phyloP scores from a whole-genome alignment of 2,329 filamentous ascomycete species.

The Stagonosporopsis vannaccii region DNA sequence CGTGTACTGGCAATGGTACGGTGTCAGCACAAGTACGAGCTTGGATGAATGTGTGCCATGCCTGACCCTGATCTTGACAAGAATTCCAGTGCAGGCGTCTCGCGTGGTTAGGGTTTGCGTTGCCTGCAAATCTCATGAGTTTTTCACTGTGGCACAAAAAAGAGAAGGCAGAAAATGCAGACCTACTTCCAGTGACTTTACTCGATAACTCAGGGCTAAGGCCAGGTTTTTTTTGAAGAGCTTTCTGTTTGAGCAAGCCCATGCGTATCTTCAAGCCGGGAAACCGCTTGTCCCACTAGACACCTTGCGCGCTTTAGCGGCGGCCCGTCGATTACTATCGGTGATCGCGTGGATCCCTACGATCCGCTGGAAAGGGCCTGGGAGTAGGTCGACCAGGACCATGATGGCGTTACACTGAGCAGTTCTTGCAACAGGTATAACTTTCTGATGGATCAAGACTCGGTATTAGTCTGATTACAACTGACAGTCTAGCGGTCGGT shows the following conservation, averaged over 20 bases:
- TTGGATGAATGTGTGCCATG: background rate
- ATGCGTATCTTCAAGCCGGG: background rate
- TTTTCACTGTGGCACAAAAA: background rate
- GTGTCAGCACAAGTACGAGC: background rate
- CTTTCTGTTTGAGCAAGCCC: background rate
- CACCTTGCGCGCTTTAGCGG: background rate
- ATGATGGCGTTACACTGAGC: background rate
- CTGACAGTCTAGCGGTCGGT: background rate
- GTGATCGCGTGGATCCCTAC: background rate
- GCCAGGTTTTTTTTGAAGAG: conserved; percentile 6
- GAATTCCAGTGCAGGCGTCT: background rate
- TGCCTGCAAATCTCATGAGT: background rate
- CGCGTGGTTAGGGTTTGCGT: background rate
- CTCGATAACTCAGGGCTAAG: background rate
- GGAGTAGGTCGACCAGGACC: conserved; percentile 7
- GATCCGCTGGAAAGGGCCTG: conserved; percentile 8
- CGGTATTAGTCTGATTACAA: background rate
- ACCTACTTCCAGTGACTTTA: background rate
- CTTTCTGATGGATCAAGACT: background rate
- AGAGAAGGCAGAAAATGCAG: background rate
- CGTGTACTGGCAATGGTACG: background rate
- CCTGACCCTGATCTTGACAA: background rate
- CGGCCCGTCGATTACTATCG: background rate
- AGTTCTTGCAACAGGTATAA: background rate
- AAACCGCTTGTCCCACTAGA: background rate